Base-by-base conservation (phyloP, 305 asterid genomes). In the Fraxinus platypoda region DNA sequence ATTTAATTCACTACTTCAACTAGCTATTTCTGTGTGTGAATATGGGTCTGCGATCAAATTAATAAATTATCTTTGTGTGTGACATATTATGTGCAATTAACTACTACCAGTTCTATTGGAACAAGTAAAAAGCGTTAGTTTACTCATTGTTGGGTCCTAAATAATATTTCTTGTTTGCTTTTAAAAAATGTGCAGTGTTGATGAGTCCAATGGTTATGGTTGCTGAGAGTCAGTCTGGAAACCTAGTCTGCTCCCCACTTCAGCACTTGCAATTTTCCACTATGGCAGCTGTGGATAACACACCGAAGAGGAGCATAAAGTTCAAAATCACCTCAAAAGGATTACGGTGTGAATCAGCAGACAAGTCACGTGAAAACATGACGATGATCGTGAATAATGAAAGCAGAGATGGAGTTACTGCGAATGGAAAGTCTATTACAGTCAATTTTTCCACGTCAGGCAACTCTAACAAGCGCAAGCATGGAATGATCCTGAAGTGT, bases 261-360 rank as follows among this genome's bases (percentile, higher is more conserved):
- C 74, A 43, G 54, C 41, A 23, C 19, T 13, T 83, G 77, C 86
- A 74, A 74, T 78, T 83, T 23, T 13, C 78, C 19, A 35, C 62
- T 52, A 87, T 89, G 93, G 41, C 79, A 3, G 75, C 89, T 75
- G 84, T 75, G 28, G 91, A 83, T 41, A 83, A 74, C 76, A 46
- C 78, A 12, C 78, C 74, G 41, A 52, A 77, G 30, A 85, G 79
- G 84, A 89, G 81, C 78, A 37, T 89, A 80, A 92, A 86, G 86
- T 84, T 90, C 86, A 91, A 89, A 90, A 72, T 93, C 21, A 78
- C 91, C 31, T 71, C 83, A 41, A 91, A 83, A 84, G 88, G 89
- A 19, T 38, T 88, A 37, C 76, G 86, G 35, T 46, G 9, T 31
- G 88, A 52, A 72, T 81, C 87, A 8, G 90, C 72, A 75, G 84